phyloP scores from a whole-genome alignment of 225 moss, liverwort and hornwort genomes.

The Climacium dendroides region DNA sequence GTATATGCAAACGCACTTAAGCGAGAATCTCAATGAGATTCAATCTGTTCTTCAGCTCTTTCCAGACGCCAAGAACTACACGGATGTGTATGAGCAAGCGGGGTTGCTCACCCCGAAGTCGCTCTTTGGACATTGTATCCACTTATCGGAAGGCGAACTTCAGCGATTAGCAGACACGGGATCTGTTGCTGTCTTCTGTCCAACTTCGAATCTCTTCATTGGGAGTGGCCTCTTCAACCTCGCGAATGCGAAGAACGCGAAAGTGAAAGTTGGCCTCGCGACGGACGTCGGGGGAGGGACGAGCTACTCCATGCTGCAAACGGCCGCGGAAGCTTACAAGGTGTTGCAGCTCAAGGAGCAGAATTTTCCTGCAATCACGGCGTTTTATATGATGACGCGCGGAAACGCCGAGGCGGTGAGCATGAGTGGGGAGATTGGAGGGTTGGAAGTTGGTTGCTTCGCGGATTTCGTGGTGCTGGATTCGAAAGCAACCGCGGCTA shows the following conservation, averaged over 20 bases:
- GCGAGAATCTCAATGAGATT: conserved; percentile 28
- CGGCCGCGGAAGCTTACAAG: conserved; percentile 35
- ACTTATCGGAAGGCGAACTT: conserved; percentile 10
- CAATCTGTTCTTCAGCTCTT: not conserved
- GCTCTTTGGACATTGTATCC: conserved; percentile 29
- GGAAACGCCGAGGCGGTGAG: conserved; percentile 27
- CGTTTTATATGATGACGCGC: conserved; percentile 38
- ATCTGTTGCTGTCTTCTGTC: conserved; percentile 28
- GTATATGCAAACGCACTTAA: conserved; percentile 38
- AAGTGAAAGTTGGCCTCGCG: conserved; percentile 8
- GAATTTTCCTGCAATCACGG: conserved; percentile 2
- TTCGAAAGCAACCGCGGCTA: conserved; percentile 15
- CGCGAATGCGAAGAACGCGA: not conserved
- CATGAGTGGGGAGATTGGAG: conserved; percentile 30
- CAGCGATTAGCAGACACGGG: conserved; percentile 2
- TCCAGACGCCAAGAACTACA: conserved; percentile 14
- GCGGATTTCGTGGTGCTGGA: conserved; percentile 34
- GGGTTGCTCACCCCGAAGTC: conserved; percentile 27
- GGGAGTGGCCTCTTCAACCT: conserved; percentile 40
- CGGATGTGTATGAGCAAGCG: conserved; percentile 17
- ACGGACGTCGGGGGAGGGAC: conserved; percentile 42
- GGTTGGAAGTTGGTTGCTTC: conserved; percentile 16
- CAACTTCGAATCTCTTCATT: conserved; percentile 35
- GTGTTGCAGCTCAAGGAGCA: conserved; percentile 29
- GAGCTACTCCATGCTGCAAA: conserved; percentile 40